These are phyloP conservation scores for Beauveria sp. DNA, from an alignment of 2,329 filamentous ascomycete genomes.

Conservation along the genomic window DNA sequence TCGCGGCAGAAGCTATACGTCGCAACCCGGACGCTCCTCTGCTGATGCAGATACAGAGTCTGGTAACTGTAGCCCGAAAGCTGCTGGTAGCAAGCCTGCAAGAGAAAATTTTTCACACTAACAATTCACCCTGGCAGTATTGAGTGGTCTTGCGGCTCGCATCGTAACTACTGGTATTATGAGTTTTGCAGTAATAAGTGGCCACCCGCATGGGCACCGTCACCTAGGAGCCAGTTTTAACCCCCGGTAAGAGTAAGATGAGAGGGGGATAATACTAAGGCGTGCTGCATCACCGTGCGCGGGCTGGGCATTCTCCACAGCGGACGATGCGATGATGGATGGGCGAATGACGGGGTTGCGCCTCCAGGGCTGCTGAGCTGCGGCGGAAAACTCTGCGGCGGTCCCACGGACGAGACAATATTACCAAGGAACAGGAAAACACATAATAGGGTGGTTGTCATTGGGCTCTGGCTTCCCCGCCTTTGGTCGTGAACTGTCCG, in stretches of 20 bases:
- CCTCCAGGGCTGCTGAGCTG: not conserved
- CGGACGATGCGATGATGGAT: not conserved
- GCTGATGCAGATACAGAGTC: not conserved
- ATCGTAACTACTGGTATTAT: not conserved
- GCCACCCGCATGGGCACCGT: not conserved
- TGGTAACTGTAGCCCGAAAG: no score
- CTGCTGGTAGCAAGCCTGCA: not conserved
- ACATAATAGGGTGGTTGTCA: not conserved
- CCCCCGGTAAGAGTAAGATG: not conserved
- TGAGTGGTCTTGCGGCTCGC: not conserved
- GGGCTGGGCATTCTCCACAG: not conserved
- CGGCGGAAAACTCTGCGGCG: not conserved
- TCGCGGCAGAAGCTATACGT: not conserved
- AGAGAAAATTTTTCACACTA: not conserved
- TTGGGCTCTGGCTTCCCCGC: conserved; percentile 2
- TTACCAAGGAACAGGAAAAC: not conserved
- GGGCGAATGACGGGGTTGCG: not conserved
- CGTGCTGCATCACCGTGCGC: not conserved
- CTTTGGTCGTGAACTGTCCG: not conserved
- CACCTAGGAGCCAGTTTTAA: not conserved
- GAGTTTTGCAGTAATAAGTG: not conserved
- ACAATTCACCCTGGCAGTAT: not conserved
- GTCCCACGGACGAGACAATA: not conserved
- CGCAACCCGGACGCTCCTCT: not conserved
- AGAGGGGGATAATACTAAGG: not conserved